Evolutionary conservation across 2,329 filamentous ascomycete genomes (phyloP).

Genomic region (Verticillium nubilum): DNA sequence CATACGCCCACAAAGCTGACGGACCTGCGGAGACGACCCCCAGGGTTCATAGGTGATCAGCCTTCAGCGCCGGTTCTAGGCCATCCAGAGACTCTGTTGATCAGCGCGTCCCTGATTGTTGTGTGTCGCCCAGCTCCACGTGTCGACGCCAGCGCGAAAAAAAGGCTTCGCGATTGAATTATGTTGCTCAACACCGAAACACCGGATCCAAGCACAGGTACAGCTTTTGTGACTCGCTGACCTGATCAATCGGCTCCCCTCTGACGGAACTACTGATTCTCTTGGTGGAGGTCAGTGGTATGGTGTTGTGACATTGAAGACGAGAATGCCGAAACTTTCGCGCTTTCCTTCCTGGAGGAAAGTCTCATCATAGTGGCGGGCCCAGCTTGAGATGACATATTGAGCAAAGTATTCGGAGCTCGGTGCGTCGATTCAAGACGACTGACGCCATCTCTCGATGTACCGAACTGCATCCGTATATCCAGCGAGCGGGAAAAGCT

Average conservation of each 20-base stretch:
- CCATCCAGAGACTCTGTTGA: background rate
- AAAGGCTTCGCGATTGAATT: background rate
- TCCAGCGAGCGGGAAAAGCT: too few relatives aligned
- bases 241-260: background rate
- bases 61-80: background rate
- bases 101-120: background rate
- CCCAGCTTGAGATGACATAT: background rate
- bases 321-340: background rate
- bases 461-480: too few relatives aligned
- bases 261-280: background rate
- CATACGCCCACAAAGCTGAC: background rate
- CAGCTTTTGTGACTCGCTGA: background rate
- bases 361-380: background rate
- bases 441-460: background rate
- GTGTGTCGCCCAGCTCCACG: background rate
- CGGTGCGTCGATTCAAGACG: background rate
- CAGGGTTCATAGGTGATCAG: background rate
- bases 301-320: background rate
- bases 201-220: background rate
- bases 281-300: background rate
- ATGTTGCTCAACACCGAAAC: background rate
- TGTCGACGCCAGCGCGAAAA: background rate
- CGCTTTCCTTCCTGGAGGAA: background rate
- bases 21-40: background rate
- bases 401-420: background rate